These are phyloP conservation scores for Populus deltoides DNA, from an alignment of 345 rosid species.

Conservation along the genomic window DNA sequence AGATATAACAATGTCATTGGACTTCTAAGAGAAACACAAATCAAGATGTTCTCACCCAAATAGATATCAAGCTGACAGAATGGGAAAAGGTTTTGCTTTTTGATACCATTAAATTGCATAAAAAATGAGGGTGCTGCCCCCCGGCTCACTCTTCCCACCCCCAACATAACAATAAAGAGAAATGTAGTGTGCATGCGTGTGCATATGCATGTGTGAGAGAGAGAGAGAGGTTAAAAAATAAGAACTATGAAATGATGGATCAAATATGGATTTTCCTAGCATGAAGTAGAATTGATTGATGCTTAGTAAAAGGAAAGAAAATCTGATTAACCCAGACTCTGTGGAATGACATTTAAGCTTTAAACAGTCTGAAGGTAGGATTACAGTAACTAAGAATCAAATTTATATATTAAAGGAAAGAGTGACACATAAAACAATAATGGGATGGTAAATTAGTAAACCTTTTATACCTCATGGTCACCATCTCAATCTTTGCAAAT, in stretches of 20 bases:
- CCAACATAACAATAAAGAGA: not conserved
- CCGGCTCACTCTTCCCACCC: not conserved
- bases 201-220: not conserved
- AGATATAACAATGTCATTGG: not conserved
- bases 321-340: no score
- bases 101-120: not conserved
- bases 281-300: not conserved
- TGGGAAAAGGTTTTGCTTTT: not conserved
- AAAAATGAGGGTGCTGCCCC: not conserved
- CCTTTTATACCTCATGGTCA: conserved; percentile 56
- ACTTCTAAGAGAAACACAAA: not conserved
- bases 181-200: not conserved
- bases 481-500: conserved; percentile 75
- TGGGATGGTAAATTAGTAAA: conserved; percentile 3
- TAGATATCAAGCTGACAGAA: not conserved
- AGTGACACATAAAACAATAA: not conserved
- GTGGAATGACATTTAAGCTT: not conserved
- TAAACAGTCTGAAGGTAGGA: not conserved
- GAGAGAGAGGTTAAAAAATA: not conserved
- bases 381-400: not conserved
- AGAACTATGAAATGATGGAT: not conserved
- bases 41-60: not conserved
- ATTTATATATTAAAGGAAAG: not conserved
- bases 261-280: not conserved
- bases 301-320: not conserved